Conservation (phyloP, 768 basidiomycete species). For the Suillus americanus region DNA sequence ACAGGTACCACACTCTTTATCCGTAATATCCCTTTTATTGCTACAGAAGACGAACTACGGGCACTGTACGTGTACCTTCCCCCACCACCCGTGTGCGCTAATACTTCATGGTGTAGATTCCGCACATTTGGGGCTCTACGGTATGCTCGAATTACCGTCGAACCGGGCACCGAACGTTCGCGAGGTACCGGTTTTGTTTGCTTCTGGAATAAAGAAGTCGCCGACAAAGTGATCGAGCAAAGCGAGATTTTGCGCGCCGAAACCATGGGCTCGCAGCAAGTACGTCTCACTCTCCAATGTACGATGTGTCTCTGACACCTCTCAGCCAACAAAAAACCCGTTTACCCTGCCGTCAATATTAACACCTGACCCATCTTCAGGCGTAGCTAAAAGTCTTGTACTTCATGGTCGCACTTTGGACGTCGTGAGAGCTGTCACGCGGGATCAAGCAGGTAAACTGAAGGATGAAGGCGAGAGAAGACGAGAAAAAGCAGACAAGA, state of each 20-base stretch:
- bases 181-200: slow-evolving; percentile 96
- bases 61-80: slow-evolving; percentile 56
- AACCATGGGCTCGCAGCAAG: slow-evolving; percentile 46
- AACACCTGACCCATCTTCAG: slow-evolving; percentile 90
- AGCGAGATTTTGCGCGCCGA: slow-evolving; percentile 71
- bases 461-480: slow-evolving; percentile 85
- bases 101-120: slow-evolving; percentile 54
- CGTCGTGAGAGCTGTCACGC: slow-evolving; percentile 85
- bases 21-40: slow-evolving; percentile 88
- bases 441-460: slow-evolving; percentile 84
- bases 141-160: slow-evolving; percentile 90
- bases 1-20: slow-evolving; percentile 91
- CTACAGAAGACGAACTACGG: slow-evolving; percentile 91
- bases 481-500: slow-evolving; percentile 89
- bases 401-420: slow-evolving; percentile 92
- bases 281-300: slow-evolving; percentile 23
- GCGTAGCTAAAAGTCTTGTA: slow-evolving; percentile 78
- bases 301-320: neutral
- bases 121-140: slow-evolving; percentile 89
- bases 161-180: slow-evolving; percentile 79
- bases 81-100: neutral
- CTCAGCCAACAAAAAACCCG: slow-evolving; percentile 73
- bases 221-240: slow-evolving; percentile 80
- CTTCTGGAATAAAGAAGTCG: slow-evolving; percentile 93
- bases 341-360: slow-evolving; percentile 87